A percentile compares a stretch with the other conserved stretches of the same genome.
Conservation (phyloP, 2,329 filamentous ascomycete species). For the Alternaria alternata region DNA sequence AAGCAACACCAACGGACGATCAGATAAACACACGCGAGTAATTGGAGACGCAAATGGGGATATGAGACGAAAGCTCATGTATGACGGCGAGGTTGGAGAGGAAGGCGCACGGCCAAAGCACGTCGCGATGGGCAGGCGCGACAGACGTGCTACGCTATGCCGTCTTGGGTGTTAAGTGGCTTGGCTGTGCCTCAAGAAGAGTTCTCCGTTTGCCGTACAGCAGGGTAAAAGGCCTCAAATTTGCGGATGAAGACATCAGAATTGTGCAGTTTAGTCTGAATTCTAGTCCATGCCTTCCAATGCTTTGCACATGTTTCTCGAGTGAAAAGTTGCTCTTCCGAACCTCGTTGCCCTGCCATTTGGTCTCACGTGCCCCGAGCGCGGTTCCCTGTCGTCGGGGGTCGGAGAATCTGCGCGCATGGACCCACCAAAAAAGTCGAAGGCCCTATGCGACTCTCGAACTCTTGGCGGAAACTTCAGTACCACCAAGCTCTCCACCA, state of each 20-base stretch:
- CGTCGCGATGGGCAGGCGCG: conserved; percentile 22
- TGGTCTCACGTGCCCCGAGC: conserved; percentile 10
- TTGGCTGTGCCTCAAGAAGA: not conserved
- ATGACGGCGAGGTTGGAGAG: conserved; percentile 19
- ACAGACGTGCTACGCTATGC: conserved; percentile 19
- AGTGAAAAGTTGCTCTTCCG: not conserved
- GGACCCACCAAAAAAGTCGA: conserved; percentile 20
- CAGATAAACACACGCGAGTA: conserved; percentile 9
- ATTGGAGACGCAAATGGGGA: conserved; percentile 3
- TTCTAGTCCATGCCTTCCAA: not conserved
- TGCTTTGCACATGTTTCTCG: not conserved
- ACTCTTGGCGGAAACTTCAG: conserved; percentile 31
- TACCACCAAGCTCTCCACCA: conserved; percentile 10
- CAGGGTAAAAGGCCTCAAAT: not conserved
- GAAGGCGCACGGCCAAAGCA: conserved; percentile 16
- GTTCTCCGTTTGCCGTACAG: not conserved
- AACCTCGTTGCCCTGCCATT: conserved; percentile 1
- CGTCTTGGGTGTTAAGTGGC: conserved; percentile 9
- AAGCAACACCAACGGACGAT: conserved; percentile 11
- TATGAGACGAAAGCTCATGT: conserved; percentile 18
- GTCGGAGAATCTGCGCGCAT: conserved; percentile 19
- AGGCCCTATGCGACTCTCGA: conserved; percentile 14
- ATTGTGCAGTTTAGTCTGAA: no score
- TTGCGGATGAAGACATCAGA: no score
- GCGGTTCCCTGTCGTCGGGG: conserved; percentile 10